Evolutionary conservation across 768 basidiomycete genomes (phyloP), one percentile per base, ranked within the genome.

Genomic region (Tremella mesenterica): DNA sequence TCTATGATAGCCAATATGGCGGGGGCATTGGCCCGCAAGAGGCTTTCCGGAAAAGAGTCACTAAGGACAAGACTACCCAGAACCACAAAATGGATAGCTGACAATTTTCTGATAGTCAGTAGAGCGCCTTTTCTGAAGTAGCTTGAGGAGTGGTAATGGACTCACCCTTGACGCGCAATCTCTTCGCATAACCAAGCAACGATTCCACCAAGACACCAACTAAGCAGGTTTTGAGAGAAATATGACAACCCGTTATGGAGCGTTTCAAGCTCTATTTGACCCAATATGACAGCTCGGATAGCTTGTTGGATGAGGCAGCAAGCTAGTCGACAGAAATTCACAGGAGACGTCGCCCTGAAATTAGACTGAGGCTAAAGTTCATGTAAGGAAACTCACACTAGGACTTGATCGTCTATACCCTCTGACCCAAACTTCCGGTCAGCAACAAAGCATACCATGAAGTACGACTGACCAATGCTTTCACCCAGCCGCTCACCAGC

Each of bases 141-240:
- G 14, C 38, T 5, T 16, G n/a, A n/a, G 14, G 6, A 41, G 38
- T n/a, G n/a, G n/a, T n/a, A n/a, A n/a, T n/a, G n/a, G n/a, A 63
- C 73, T 57, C 44, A 74, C 74, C 73, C 69, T 21, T 70, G 65
- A 12, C 71, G 41, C 21, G 51, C 59, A 29, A 73, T 66, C 54
- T 76, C 74, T 8, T 38, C 48, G 16, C 64, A 63, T 10, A 76
- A 58, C 72, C 73, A 76, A 0, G 44, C 45, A 2, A 75, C 44
- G 23, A 75, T 69, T 1, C 75, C 75, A 0, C 69, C 72, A 20
- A 74, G 53, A 21, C 71, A 71, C 69, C 75, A 76, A 54, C 72
- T 74, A 7, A 76, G 59, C 1, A 76, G 58, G 12, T 75, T 72
- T 53, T 76, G 75, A 1, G 69, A 65, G 56, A 76, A 76, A 57